A percentile compares a stretch with the other conserved stretches of the same genome.
Conservation (phyloP, 108 stramenopile species). For the Licmophora abbreviata region DNA sequence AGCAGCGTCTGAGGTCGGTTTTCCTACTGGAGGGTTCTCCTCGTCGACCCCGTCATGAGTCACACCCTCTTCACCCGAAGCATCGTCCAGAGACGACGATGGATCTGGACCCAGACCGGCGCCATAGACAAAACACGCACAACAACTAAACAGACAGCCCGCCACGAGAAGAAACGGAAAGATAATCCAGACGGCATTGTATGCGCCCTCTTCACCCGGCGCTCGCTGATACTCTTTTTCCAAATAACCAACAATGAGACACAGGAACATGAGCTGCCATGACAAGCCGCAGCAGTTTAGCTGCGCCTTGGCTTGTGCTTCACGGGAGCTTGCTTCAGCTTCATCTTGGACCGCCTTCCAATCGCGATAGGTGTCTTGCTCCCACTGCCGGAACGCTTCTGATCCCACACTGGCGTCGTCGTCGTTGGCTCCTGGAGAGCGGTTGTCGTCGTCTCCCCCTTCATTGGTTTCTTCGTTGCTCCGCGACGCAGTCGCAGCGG, state of each 20-base stretch:
- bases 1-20: no score
- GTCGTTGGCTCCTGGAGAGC: conserved; percentile 5
- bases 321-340: conserved; percentile 49
- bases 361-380: conserved; percentile 59
- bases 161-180: conserved; percentile 65
- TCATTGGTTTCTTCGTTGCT: conserved; percentile 8
- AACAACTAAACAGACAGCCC: conserved; percentile 50
- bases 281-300: conserved; percentile 31
- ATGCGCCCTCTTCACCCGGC: conserved; percentile 37
- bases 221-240: conserved; percentile 35
- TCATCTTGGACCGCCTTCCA: conserved; percentile 60
- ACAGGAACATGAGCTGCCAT: conserved; percentile 48
- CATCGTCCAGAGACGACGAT: no score
- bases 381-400: conserved; percentile 33
- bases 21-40: no score
- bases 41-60: no score
- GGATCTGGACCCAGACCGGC: conserved; percentile 37
- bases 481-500: neutral
- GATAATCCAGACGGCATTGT: conserved; percentile 70
- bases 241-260: conserved; percentile 61
- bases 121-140: conserved; percentile 61
- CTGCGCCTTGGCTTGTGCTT: conserved; percentile 49
- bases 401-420: neutral
- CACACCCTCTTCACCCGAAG: no score
- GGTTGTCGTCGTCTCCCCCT: conserved; percentile 24